Conservation (phyloP, 1,284 basidiomycete species). For the Cystobasidium pallidum region DNA sequence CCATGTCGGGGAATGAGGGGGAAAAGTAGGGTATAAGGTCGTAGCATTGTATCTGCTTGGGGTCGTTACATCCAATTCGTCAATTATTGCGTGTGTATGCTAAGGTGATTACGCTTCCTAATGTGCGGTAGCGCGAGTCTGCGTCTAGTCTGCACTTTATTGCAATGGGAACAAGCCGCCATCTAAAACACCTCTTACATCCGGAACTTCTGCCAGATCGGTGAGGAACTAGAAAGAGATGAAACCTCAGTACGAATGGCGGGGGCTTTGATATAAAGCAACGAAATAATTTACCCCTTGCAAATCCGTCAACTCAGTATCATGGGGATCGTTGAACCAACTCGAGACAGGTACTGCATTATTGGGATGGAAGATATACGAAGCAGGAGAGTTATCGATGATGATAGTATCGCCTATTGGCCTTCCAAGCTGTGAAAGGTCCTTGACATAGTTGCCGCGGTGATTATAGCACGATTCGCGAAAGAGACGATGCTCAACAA, state of each 20-base stretch:
- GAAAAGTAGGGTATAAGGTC: neutral
- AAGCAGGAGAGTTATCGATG: slow-evolving; percentile 97
- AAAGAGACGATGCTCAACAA: slow-evolving; percentile 95
- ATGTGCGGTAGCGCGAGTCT: slow-evolving; percentile 7
- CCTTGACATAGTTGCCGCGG: slow-evolving; percentile 99
- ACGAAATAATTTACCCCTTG: slow-evolving; percentile 52
- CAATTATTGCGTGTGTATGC: neutral
- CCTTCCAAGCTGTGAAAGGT: slow-evolving; percentile 92
- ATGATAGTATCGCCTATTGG: slow-evolving; percentile 93
- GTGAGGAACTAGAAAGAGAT: slow-evolving; percentile 70
- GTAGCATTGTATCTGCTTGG: neutral
- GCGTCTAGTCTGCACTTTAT: neutral
- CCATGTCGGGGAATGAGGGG: neutral
- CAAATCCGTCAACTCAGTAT: slow-evolving; percentile 93
- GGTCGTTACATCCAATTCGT: neutral
- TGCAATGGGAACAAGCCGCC: slow-evolving; percentile 53
- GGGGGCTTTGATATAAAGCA: neutral
- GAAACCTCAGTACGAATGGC: slow-evolving; percentile 1
- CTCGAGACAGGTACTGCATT: slow-evolving; percentile 98
- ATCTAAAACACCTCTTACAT: slow-evolving; percentile 88
- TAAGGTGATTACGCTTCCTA: neutral
- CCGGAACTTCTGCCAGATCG: slow-evolving; percentile 81
- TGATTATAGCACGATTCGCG: slow-evolving; percentile 99
- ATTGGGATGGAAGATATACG: slow-evolving; percentile 99
- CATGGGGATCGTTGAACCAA: slow-evolving; percentile 91